Conservation (phyloP, 306 rosid species). For the Gynostemma pentaphyllum region DNA sequence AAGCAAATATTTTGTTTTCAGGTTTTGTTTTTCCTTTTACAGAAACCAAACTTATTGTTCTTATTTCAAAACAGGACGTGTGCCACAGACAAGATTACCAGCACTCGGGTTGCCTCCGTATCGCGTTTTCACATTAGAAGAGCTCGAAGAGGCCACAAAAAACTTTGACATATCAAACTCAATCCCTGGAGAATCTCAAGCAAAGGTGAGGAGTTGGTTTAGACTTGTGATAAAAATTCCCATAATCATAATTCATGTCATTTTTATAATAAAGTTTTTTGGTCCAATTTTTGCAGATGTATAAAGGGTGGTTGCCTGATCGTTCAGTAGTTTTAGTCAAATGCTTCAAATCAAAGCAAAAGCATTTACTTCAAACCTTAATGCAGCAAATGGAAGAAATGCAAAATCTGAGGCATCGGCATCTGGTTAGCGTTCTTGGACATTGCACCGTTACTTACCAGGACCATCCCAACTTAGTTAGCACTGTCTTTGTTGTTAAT, state of each 20-base stretch:
- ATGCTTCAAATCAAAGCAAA: conserved; percentile 42
- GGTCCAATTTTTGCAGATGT: conserved; percentile 31
- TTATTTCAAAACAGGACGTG: conserved; percentile 28
- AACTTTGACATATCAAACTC: conserved; percentile 51
- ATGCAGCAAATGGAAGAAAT: conserved; percentile 40
- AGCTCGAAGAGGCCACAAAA: conserved; percentile 72
- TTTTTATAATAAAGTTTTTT: not conserved
- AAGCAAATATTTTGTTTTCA: conserved; percentile 20
- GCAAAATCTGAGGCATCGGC: conserved; percentile 56
- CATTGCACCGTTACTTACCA: conserved; percentile 40
- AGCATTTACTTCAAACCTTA: conserved; percentile 24
- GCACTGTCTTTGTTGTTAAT: conserved; percentile 41
- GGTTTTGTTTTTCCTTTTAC: not conserved
- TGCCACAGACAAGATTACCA: conserved; percentile 34
- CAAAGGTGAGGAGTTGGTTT: conserved; percentile 34
- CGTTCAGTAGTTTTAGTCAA: conserved; percentile 52
- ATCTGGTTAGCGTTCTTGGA: conserved; percentile 81
- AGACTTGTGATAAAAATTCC: conserved; percentile 3
- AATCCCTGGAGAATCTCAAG: conserved; percentile 45
- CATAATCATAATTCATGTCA: too few species aligned
- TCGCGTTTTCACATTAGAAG: conserved; percentile 53
- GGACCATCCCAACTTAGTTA: conserved; percentile 42
- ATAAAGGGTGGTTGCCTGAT: conserved; percentile 56
- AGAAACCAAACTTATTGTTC: not conserved
- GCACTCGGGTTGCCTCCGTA: conserved; percentile 54